These are phyloP conservation scores for Lophiotrema nucula DNA, from an alignment of 495 filamentous ascomycete species.

Conservation along the genomic window DNA sequence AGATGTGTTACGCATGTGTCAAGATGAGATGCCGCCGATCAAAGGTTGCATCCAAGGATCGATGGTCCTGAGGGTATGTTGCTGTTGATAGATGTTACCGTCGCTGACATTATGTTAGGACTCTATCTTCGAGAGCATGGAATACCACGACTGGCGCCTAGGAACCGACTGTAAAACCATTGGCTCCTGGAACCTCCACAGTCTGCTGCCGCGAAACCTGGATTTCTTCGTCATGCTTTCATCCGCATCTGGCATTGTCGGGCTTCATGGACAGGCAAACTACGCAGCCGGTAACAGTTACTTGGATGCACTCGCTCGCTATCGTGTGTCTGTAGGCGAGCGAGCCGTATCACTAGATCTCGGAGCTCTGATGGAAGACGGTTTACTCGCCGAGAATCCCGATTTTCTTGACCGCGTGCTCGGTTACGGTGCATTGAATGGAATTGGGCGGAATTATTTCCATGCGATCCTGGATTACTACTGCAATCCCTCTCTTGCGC, in stretches of 20 bases:
- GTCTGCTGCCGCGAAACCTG: conserved; percentile 6
- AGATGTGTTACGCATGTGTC: background rate
- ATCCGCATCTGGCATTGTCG: conserved; percentile 8
- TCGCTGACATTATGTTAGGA: background rate
- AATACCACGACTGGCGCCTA: background rate
- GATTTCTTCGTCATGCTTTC: conserved; percentile 27
- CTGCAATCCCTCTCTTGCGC: conserved; percentile 6
- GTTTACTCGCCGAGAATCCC: conserved; percentile 22
- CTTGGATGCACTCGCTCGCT: conserved; percentile 8
- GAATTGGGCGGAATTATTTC: background rate
- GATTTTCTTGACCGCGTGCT: background rate
- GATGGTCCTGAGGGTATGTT: conserved; percentile 33
- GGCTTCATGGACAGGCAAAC: conserved; percentile 4
- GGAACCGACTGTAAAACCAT: background rate
- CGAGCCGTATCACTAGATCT: conserved; percentile 7
- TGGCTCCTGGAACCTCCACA: conserved; percentile 23
- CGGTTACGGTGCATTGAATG: background rate
- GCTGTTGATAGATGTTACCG: conserved; percentile 2
- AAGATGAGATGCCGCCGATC: conserved; percentile 8
- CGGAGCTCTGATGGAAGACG: conserved; percentile 3
- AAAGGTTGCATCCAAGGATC: conserved; percentile 19
- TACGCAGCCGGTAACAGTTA: conserved; percentile 14
- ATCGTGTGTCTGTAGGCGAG: background rate
- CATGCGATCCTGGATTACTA: conserved; percentile 13
- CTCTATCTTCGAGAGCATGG: conserved; percentile 8